Base-by-base conservation (phyloP, 495 filamentous ascomycete species). In the Neurospora sp. region DNA sequence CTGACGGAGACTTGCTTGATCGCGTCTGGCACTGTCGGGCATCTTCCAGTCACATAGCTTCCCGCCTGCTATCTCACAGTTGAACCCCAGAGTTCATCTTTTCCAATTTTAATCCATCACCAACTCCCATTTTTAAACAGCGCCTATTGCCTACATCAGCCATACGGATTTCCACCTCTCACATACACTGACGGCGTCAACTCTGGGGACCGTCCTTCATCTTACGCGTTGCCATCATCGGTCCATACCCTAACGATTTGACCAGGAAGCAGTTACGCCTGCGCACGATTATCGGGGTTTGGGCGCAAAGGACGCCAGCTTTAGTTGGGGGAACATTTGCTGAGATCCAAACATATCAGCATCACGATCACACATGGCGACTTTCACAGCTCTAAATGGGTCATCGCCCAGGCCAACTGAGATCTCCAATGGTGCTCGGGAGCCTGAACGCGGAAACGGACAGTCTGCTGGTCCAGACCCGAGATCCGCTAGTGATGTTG, bases 381-480 rank as follows among this genome's bases (percentile, higher is more conserved):
- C 77, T 27, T 86, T 86, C 45, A 86, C 81, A 20, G 85, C 85
- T 65, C 78, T 86, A 38, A 86, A 86, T 73, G 85, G 83, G 72
- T 81, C 78, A 70, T 84, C 85, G 45, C 81, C 81, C 18, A 84
- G 82, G 71, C 73, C 80, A 6, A 73, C 80, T 16, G 83, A 84
- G 39, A 75, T 68, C 9, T 53, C 75, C 44, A 80, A 80, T 71
- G 75, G 78, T 69, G 71, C 75, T 47, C 59, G 72, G 37, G 77
- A 80, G 20, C 72, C 72, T 69, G 80, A 77, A 27, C 73, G 78
- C 72, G 73, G 65, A 71, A 76, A 69, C 53, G 75, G 73, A n/a
- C 76, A 77, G 61, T 35, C 75, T 27, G 41, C 70, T 47, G 72
- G 73, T 69, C 74, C 77, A 31, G 82, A 83, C 22, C 72, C 80